Conservation (phyloP, 179 eudicot species). For the Amaranthus tricolor region DNA sequence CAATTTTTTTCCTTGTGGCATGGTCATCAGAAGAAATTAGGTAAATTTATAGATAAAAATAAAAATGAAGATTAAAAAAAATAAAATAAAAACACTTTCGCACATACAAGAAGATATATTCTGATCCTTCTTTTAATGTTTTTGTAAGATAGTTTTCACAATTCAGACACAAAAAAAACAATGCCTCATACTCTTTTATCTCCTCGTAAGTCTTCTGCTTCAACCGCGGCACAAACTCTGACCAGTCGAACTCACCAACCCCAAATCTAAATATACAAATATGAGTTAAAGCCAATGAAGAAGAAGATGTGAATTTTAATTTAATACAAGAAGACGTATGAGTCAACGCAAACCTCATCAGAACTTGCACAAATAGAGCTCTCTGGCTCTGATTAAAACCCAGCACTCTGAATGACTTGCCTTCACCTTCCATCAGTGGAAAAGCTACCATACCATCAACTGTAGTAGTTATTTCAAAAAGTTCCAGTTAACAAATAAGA, state of each 20-base stretch:
- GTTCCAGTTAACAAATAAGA: slow-evolving; percentile 9
- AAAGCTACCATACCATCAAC: slow-evolving; percentile 58
- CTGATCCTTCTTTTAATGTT: neutral
- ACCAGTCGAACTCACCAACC: slow-evolving; percentile 83
- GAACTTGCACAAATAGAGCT: slow-evolving; percentile 80
- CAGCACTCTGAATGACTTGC: slow-evolving; percentile 74
- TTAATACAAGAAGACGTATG: neutral
- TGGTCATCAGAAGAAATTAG: too few species aligned
- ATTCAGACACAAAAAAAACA: neutral
- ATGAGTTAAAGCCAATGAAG: slow-evolving; percentile 6
- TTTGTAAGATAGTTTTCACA: neutral
- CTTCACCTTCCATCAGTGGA: slow-evolving; percentile 99
- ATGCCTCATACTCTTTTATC: slow-evolving; percentile 61
- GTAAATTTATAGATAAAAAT: too few species aligned
- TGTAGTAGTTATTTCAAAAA: slow-evolving; percentile 26
- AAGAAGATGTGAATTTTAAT: neutral
- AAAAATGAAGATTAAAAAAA: too few species aligned
- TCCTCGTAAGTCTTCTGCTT: slow-evolving; percentile 87
- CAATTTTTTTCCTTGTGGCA: too few species aligned
- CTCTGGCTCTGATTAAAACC: slow-evolving; percentile 95
- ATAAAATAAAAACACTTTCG: too few species aligned
- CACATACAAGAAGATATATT: too few species aligned
- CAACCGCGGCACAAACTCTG: slow-evolving; percentile 75
- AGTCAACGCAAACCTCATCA: slow-evolving; percentile 70
- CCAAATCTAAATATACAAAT: slow-evolving; percentile 62